phyloP scores from a whole-genome alignment of 257 asterid genomes.

The Jaltomata sinuosa region DNA sequence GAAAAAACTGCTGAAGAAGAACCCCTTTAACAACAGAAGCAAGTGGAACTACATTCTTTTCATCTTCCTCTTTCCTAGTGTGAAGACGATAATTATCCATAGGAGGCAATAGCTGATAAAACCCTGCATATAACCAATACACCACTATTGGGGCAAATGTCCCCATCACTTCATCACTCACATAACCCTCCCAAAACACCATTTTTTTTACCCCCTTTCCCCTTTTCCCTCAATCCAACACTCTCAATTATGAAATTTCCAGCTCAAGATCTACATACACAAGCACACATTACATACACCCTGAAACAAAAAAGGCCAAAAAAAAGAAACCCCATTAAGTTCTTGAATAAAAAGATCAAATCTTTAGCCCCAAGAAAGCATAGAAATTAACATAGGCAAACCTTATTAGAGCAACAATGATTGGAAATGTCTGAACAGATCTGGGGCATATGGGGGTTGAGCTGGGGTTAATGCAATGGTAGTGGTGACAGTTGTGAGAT shows the following conservation, averaged over 20 bases:
- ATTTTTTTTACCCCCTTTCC: constrained; percentile 12
- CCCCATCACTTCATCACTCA: constrained; percentile 81
- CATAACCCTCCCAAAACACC: constrained; percentile 87
- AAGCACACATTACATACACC: constrained; percentile 9
- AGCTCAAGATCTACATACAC: constrained; percentile 22
- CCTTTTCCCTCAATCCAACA: constrained; percentile 3
- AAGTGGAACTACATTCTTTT: constrained; percentile 65
- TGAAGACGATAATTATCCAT: constrained; percentile 73
- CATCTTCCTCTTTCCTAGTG: constrained; percentile 55
- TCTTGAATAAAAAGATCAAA: neutral
- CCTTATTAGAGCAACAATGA: constrained; percentile 8
- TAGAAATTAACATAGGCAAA: neutral
- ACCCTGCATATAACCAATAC: constrained; percentile 82
- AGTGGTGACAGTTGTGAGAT: constrained; percentile 48
- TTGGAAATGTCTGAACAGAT: constrained; percentile 10
- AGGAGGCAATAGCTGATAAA: constrained; percentile 74
- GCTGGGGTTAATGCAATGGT: constrained; percentile 5
- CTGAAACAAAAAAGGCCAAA: neutral
- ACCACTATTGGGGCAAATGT: constrained; percentile 85
- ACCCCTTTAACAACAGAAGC: constrained; percentile 64
- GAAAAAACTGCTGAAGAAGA: constrained; percentile 66
- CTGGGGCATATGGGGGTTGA: constrained; percentile 1
- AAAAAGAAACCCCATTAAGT: neutral
- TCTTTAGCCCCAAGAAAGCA: neutral
- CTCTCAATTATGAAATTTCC: neutral